A percentile compares a stretch with the other conserved stretches of the same genome.
Evolutionary conservation across 208 protist species (phyloP).

Genomic region (Acanthamoeba royreba): DNA sequence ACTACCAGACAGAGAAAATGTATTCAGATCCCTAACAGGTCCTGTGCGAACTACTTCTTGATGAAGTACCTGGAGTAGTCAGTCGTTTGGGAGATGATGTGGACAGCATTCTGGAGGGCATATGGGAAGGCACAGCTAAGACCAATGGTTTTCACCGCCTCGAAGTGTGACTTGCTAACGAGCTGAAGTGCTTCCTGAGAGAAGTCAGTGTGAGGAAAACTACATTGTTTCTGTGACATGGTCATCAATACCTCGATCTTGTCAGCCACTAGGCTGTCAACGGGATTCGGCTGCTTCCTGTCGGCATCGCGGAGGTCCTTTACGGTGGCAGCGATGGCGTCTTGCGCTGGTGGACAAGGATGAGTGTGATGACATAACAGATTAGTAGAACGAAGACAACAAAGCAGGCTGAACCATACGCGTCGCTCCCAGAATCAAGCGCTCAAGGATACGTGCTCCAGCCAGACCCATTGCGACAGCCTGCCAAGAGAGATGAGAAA

Average conservation of each 20-base stretch:
- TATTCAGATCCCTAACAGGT: not conserved
- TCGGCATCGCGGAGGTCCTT: not conserved
- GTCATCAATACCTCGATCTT: not conserved
- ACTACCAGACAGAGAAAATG: not conserved
- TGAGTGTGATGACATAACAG: not conserved
- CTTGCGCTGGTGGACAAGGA: not conserved
- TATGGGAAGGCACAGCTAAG: not conserved
- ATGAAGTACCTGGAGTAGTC: not conserved
- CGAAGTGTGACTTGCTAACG: not conserved
- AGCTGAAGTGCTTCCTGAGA: not conserved
- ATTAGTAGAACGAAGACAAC: not conserved
- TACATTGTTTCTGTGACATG: not conserved
- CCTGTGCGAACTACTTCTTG: not conserved
- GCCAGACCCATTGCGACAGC: not conserved
- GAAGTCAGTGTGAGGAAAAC: not conserved
- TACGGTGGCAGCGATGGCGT: not conserved
- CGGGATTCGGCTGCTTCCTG: not conserved
- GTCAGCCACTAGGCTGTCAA: not conserved
- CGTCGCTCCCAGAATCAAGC: not conserved
- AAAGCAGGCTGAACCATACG: not conserved
- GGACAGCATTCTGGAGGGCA: not conserved
- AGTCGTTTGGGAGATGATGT: not conserved
- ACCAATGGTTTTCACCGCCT: not conserved
- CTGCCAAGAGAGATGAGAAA: not conserved
- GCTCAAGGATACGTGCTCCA: not conserved